phyloP scores from a whole-genome alignment of 352 stramenopile genomes.

The Pilasporangium apinafurcum region DNA sequence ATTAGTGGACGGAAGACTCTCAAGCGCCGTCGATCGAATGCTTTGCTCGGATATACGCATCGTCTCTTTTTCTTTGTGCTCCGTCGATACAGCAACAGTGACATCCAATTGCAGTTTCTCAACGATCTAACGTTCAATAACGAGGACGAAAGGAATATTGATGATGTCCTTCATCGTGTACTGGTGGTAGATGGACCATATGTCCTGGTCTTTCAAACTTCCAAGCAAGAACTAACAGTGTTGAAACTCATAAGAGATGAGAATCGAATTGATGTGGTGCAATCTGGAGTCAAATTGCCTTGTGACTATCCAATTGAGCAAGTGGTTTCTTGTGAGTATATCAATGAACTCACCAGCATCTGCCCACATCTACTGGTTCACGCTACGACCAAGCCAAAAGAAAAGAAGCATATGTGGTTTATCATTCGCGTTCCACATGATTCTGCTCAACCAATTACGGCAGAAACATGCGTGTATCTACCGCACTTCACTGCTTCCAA shows the following conservation, averaged over 20 bases:
- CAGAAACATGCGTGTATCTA: constrained; percentile 3
- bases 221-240: constrained; percentile 2
- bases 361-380: constrained; percentile 9
- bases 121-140: neutral
- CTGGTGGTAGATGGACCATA: constrained; percentile 27
- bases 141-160: neutral
- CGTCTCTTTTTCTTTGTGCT: constrained; percentile 8
- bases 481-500: no score
- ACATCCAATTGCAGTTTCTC: constrained; percentile 5
- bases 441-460: neutral
- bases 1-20: no score
- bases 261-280: constrained; percentile 19
- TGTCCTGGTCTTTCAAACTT: constrained; percentile 17
- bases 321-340: constrained; percentile 2
- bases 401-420: neutral
- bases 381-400: no score
- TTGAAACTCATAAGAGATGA: constrained; percentile 14
- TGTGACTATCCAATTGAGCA: neutral
- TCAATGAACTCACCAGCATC: constrained; percentile 1
- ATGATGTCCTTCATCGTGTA: constrained; percentile 15
- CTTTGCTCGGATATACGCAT: no score
- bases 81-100: neutral
- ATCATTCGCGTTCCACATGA: neutral
- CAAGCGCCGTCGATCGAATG: no score
- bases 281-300: neutral